Evolutionary conservation across 305 asterid species (phyloP).

Genomic region (Fraxinus paxiana): DNA sequence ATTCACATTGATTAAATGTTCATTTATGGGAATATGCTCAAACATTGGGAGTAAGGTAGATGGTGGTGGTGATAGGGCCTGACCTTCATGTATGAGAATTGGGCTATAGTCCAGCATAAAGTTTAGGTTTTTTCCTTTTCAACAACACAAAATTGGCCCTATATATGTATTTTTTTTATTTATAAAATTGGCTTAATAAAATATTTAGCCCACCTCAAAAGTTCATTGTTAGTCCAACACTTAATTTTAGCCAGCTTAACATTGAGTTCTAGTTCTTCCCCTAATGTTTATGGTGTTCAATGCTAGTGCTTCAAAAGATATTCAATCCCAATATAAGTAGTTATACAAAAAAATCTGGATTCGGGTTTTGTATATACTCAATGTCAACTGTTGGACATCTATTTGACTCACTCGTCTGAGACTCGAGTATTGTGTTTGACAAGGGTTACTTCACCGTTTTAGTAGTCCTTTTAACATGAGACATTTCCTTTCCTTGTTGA

Average conservation of each 20-base stretch:
- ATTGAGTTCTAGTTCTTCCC: neutral
- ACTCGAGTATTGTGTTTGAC: neutral
- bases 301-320: neutral
- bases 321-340: neutral
- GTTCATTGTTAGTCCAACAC: neutral
- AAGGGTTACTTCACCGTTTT: neutral
- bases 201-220: neutral
- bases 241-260: neutral
- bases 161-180: no score
- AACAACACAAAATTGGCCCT: neutral
- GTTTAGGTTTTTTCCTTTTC: neutral
- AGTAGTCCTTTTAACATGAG: neutral
- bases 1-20: neutral
- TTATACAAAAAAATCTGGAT: neutral
- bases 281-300: neutral
- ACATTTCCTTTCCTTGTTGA: neutral
- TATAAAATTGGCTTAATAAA: neutral
- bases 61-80: neutral
- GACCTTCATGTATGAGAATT: neutral
- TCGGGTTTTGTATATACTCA: neutral
- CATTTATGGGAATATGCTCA: neutral
- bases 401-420: neutral
- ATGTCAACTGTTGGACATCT: neutral
- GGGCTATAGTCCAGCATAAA: neutral
- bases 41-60: neutral